A percentile compares a stretch with the other conserved stretches of the same genome.
These are phyloP conservation scores for Persicaria maculosa DNA, from an alignment of 148 eudicot species.

Conservation along the genomic window DNA sequence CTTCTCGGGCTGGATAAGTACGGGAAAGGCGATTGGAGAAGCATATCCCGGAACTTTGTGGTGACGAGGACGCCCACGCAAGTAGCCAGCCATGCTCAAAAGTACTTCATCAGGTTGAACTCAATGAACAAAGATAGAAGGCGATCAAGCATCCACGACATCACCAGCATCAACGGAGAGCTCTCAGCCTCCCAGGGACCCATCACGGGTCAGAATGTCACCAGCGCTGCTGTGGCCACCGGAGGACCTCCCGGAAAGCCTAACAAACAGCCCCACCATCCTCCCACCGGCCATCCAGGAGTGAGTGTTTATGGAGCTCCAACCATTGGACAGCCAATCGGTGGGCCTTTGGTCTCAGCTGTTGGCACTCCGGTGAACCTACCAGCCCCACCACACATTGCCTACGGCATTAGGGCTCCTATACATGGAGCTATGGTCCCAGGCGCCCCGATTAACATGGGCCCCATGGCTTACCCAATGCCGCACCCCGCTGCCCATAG, in stretches of 20 bases:
- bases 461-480: conserved; percentile 12
- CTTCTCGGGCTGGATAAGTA: conserved; percentile 14
- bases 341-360: conserved; percentile 14
- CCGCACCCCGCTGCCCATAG: conserved; percentile 9
- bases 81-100: conserved; percentile 13
- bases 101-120: conserved; percentile 14
- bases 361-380: conserved; percentile 13
- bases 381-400: conserved; percentile 10
- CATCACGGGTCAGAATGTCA: conserved; percentile 9
- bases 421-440: conserved; percentile 10
- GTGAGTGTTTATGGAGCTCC: conserved; percentile 3
- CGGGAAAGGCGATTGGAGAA: conserved; percentile 15
- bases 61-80: conserved; percentile 11
- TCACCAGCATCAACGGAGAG: conserved; percentile 14
- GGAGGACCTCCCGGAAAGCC: conserved; percentile 9
- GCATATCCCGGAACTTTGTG: conserved; percentile 14
- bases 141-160: conserved; percentile 15
- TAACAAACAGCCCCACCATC: conserved; percentile 5
- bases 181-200: not conserved
- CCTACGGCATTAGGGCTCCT: conserved; percentile 9
- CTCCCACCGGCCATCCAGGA: not conserved
- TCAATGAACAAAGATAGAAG: conserved; percentile 15
- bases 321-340: conserved; percentile 12
- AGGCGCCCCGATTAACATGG: conserved; percentile 11
- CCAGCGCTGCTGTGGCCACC: not conserved